Evolutionary conservation across 1,284 basidiomycete genomes (phyloP).

Genomic region (Quambalaria eucalypti): DNA sequence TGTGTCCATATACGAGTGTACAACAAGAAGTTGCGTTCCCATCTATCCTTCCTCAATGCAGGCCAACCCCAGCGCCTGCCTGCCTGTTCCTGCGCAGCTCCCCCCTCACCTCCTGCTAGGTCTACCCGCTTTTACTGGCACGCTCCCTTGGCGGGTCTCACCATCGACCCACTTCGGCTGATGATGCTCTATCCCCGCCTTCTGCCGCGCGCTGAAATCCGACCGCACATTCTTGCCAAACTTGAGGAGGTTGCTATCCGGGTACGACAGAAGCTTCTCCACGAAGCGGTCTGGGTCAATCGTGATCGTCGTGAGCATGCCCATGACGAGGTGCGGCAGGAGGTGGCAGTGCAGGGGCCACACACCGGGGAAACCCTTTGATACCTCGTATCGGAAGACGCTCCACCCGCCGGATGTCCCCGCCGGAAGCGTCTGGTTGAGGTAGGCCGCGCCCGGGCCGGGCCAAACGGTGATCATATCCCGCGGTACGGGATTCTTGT

Average conservation of each 20-base stretch:
- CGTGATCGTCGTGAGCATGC: conserved; percentile 23
- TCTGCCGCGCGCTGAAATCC: too few relatives aligned
- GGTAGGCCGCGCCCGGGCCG: conserved; percentile 14
- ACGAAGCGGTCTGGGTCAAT: conserved; percentile 9
- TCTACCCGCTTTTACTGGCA: too few relatives aligned
- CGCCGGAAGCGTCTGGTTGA: conserved; percentile 6
- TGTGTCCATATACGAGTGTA: too few relatives aligned
- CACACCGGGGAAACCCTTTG: conserved; percentile 7
- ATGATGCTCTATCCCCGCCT: too few relatives aligned
- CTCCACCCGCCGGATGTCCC: conserved; percentile 20
- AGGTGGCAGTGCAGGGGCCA: conserved; percentile 28
- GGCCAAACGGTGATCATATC: conserved; percentile 27
- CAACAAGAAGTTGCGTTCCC: too few relatives aligned
- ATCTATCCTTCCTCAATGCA: too few relatives aligned
- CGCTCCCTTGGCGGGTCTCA: too few relatives aligned
- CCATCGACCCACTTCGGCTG: too few relatives aligned
- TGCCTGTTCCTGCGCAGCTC: too few relatives aligned
- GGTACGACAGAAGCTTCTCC: background rate
- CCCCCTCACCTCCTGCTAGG: too few relatives aligned
- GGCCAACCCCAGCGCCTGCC: too few relatives aligned
- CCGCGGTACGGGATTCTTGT: conserved; percentile 12
- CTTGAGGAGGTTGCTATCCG: background rate
- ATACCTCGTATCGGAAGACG: conserved; percentile 22
- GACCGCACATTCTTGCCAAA: background rate
- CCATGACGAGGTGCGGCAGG: conserved; percentile 23